Percentiles rank a stretch among this genome's conserved stretches.
Conservation (phyloP, 2,329 filamentous ascomycete species). For the Apiospora aurea region DNA sequence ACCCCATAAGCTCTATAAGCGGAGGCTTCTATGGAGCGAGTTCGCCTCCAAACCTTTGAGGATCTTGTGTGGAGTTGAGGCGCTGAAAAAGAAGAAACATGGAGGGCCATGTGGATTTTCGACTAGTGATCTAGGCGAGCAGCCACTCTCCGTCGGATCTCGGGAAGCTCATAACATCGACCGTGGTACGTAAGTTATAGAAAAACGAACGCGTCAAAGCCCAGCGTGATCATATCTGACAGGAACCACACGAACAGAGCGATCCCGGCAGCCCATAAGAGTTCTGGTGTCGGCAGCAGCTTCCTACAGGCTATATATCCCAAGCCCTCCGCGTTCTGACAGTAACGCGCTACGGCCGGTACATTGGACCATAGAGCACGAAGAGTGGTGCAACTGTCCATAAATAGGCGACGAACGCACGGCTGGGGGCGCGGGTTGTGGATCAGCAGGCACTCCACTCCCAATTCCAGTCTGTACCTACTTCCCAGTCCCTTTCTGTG, state of each 20-base stretch:
- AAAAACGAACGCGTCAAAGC: background rate
- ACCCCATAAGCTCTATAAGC: no score
- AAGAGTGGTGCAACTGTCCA: background rate
- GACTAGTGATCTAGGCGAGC: background rate
- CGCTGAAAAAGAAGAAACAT: background rate
- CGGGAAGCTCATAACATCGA: background rate
- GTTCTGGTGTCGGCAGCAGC: background rate
- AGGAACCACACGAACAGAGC: slow-evolving; percentile 11
- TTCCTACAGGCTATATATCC: background rate
- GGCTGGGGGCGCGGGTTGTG: background rate
- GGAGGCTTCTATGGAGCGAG: no score
- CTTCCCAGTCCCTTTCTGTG: background rate
- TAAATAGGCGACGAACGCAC: background rate
- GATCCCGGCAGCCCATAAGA: background rate
- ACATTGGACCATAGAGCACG: background rate
- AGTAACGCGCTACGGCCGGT: background rate
- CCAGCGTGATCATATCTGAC: background rate
- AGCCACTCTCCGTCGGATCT: background rate
- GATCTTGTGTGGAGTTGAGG: no score
- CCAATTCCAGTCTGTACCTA: no score
- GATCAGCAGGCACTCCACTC: background rate
- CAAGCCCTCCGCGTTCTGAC: background rate
- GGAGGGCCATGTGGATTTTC: background rate
- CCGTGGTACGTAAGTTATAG: background rate
- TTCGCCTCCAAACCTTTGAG: no score